Base-by-base conservation (phyloP, 495 filamentous ascomycete species). In the Coniosporium apollinis region DNA sequence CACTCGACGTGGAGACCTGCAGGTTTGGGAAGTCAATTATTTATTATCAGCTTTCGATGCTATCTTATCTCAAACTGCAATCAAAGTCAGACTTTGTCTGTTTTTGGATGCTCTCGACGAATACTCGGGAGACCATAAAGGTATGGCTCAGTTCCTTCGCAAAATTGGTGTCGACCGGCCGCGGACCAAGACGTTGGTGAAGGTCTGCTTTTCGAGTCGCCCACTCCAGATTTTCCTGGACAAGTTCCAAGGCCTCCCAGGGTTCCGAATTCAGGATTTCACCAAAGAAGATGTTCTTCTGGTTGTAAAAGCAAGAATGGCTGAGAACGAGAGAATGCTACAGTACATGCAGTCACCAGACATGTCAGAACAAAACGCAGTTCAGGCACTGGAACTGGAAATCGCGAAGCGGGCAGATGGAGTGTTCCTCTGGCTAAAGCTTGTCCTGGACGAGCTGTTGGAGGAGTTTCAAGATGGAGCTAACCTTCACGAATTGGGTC, bases 41-140 rank as follows among this genome's bases (percentile, higher is more conserved):
- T 20, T 8, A 20, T 17, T 11, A 34, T 11, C 16, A 19, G 15
- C 31, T 6, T 34, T 5, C n/a, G 14, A 8, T 3, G 31, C 31
- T n/a, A 7, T 19, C 14, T 11, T 34, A 18, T 3, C 3, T 34
- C 31, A 7, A n/a, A 8, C 14, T n/a, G 5, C n/a, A n/a, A 21
- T 20, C 1, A 5, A 5, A 20, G n/a, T 18, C 6, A 34, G 20
- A 34, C n/a, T 17, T 18, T 34, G 16, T 14, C 39, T 38, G 29
- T 41, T 48, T 28, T 37, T 48, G 11, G 45, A 48, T 33, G 45
- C 35, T 3, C 24, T 48, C 3, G 45, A 48, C 33, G 41, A 44
- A 26, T 48, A 26, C 25, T 22, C 37, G n/a, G 42, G 41, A n/a
- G 29, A 38, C 19, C 15, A 31, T 16, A 13, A 24, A 1, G 25